Conservation (phyloP, 495 filamentous ascomycete species). For the Penicillium subrubescens region DNA sequence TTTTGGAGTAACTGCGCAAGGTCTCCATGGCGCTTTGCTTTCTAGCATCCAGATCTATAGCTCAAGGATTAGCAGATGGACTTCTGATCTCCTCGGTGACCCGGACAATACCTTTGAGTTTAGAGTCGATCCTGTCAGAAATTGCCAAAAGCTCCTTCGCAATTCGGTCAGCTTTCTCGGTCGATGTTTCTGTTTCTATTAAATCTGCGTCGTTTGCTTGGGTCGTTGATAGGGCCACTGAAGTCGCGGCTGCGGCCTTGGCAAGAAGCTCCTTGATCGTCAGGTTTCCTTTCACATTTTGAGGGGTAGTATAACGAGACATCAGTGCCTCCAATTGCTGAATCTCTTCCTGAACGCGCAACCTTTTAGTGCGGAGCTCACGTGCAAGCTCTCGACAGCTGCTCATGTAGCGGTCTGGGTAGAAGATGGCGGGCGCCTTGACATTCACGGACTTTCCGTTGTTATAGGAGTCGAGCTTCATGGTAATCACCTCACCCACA, state of each 20-base stretch:
- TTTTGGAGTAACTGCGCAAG: constrained; percentile 51
- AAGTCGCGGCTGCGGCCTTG: constrained; percentile 35
- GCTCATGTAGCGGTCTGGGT: constrained; percentile 77
- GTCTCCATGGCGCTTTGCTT: constrained; percentile 51
- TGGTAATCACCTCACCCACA: constrained; percentile 68
- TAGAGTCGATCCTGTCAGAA: constrained; percentile 49
- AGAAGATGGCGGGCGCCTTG: constrained; percentile 70
- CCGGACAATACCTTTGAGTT: constrained; percentile 46
- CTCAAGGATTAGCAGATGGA: constrained; percentile 15
- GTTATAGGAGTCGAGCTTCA: constrained; percentile 55
- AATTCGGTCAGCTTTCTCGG: constrained; percentile 33
- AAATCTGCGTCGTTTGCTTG: constrained; percentile 18
- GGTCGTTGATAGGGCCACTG: constrained; percentile 29
- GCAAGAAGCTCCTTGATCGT: constrained; percentile 39
- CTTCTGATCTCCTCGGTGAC: neutral
- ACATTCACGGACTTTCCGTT: constrained; percentile 55
- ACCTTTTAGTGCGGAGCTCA: constrained; percentile 47
- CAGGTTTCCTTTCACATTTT: constrained; percentile 21
- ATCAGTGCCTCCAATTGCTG: constrained; percentile 42
- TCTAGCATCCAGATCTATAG: constrained; percentile 52
- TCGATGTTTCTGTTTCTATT: constrained; percentile 19
- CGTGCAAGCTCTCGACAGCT: constrained; percentile 54
- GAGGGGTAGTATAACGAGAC: constrained; percentile 33
- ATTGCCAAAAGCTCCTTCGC: constrained; percentile 41
- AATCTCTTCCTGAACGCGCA: constrained; percentile 42